Percentiles rank a stretch among this genome's conserved stretches.
phyloP scores from a whole-genome alignment of 1,139 yeast species.

The Scheffersomyces lignicola region DNA sequence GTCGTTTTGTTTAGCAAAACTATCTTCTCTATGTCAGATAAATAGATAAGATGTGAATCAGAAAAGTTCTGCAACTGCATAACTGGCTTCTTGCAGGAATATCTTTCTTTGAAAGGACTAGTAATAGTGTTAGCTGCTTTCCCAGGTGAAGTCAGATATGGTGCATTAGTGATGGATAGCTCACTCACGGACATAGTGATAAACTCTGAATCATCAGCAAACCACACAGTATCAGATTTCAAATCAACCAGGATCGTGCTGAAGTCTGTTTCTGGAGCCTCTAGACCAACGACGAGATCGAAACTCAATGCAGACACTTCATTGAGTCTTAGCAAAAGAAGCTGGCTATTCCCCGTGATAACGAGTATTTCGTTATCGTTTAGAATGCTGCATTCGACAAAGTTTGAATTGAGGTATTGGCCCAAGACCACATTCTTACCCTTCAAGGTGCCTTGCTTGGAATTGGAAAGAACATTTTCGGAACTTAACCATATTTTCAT shows the following conservation, averaged over 20 bases:
- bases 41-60: slow-evolving; percentile 22
- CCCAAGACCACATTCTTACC: slow-evolving; percentile 64
- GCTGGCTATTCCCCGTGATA: slow-evolving; percentile 42
- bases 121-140: slow-evolving; percentile 14
- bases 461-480: slow-evolving; percentile 16
- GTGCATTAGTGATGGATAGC: slow-evolving; percentile 11
- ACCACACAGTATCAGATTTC: slow-evolving; percentile 22
- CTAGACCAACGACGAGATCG: slow-evolving; percentile 12
- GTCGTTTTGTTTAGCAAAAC: slow-evolving; percentile 18
- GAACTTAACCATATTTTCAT: slow-evolving; percentile 60
- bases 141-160: slow-evolving; percentile 15
- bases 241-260: slow-evolving; percentile 23
- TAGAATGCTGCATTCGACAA: slow-evolving; percentile 38
- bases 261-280: slow-evolving; percentile 17
- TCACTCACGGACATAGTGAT: slow-evolving; percentile 12
- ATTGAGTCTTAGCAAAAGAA: slow-evolving; percentile 31
- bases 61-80: slow-evolving; percentile 16
- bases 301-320: slow-evolving; percentile 20
- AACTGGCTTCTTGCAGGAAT: slow-evolving; percentile 7
- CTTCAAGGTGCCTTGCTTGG: slow-evolving; percentile 34
- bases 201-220: slow-evolving; percentile 13
- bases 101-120: slow-evolving; percentile 5
- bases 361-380: slow-evolving; percentile 42
- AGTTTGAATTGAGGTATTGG: slow-evolving; percentile 44
- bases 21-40: slow-evolving; percentile 35